Percentiles rank a stretch among this genome's conserved stretches.
Evolutionary conservation across 108 stramenopile genomes (phyloP).

Genomic region (Fragilaria crotonensis): DNA sequence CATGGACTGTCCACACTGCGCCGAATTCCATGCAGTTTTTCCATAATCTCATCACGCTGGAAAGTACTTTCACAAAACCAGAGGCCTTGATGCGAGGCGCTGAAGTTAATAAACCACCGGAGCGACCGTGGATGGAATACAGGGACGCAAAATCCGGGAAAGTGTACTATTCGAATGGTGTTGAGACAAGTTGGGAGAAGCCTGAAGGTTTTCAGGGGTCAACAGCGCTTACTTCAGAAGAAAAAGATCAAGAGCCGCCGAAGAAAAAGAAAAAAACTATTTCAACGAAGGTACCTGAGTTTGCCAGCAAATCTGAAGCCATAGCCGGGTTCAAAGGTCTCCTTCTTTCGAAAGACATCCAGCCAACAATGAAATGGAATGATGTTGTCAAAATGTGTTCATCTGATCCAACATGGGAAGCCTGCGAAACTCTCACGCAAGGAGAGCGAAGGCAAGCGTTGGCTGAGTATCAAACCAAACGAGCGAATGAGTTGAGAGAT

Average conservation of each 20-base stretch:
- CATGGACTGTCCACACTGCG: constrained; percentile 56
- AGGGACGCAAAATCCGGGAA: constrained; percentile 55
- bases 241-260: constrained; percentile 6
- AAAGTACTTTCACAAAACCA: constrained; percentile 60
- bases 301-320: constrained; percentile 64
- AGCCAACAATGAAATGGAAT: constrained; percentile 62
- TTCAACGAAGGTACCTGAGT: constrained; percentile 18
- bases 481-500: constrained; percentile 65
- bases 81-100: constrained; percentile 19
- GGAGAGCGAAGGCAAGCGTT: constrained; percentile 80
- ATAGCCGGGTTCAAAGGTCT: constrained; percentile 77
- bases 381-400: constrained; percentile 63
- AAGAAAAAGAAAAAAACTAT: constrained; percentile 39
- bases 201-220: constrained; percentile 33
- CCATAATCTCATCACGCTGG: constrained; percentile 45
- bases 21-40: constrained; percentile 55
- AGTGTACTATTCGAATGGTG: constrained; percentile 77
- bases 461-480: constrained; percentile 85
- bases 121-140: constrained; percentile 54
- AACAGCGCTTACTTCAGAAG: constrained; percentile 2
- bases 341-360: constrained; percentile 60
- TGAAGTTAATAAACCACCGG: constrained; percentile 5
- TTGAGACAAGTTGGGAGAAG: constrained; percentile 69
- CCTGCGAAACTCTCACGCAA: constrained; percentile 37
- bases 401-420: constrained; percentile 61